Base-by-base conservation (phyloP, 2,329 filamentous ascomycete genomes). In the Colletotrichum simmondsii region DNA sequence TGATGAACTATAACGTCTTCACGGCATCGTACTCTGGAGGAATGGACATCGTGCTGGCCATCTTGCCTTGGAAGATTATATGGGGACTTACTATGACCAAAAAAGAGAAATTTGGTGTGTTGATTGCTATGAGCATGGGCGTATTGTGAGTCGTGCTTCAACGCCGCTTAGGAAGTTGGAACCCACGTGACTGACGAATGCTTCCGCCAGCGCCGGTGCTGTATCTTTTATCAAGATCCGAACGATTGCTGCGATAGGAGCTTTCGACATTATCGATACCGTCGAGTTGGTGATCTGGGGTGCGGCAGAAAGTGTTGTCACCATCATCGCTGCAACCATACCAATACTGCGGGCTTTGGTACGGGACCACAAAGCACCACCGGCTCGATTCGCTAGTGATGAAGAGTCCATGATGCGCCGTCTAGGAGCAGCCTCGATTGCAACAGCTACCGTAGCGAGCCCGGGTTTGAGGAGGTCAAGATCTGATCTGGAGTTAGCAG, bases 81-180 rank as follows among this genome's bases (percentile, higher is more conserved):
- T 83, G 81, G 83, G 77, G 77, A 1, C 75, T 84, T 16, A 79
- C 79, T 8, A 84, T 85, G 80, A 82, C 78, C 68, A 76, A 75
- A 32, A 82, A 80, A 71, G 84, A 85, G 60, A 84, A 85, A 65
- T 72, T 83, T 16, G 83, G 84, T 4, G 83, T 84, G 0, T 75
- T 81, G 11, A 74, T 83, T 1, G 84, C 84, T 10, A 74, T 86
- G 84, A 83, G 82, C 74, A 81, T 85, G 77, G 84, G 84, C 1
- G 68, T 85, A 2, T 83, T 85, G 82, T 84, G 76, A 75, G 80
- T 24, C 12, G 11, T 7, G 5, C 30, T 26, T 24, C 26, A n/a
- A 60, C 14, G 7, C 22, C 10, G 16, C 10, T 19, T 14, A 14
- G 2, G n/a, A 16, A n/a, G 6, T 19, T 8, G 5, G n/a, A 10